Evolutionary conservation across 352 stramenopile species (phyloP).

Genomic region (Pythium aphanidermatum): DNA sequence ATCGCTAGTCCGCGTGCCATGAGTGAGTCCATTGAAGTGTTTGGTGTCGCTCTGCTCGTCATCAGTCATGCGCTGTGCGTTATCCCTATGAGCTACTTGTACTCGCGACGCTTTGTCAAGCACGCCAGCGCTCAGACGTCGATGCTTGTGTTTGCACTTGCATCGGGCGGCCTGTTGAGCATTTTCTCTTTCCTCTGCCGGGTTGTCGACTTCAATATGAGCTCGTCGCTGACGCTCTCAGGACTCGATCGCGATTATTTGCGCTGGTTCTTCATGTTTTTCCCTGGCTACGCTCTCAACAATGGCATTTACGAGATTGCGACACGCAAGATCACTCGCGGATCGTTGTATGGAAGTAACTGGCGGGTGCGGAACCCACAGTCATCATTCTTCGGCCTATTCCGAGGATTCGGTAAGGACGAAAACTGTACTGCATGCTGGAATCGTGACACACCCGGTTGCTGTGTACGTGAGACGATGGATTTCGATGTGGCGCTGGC

Average conservation of each 20-base stretch:
- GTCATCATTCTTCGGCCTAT: conserved; percentile 55
- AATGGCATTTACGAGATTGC: conserved; percentile 67
- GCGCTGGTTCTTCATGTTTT: conserved; percentile 65
- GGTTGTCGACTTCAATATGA: conserved; percentile 43
- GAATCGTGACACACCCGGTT: conserved; percentile 26
- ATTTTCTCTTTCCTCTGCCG: conserved; percentile 78
- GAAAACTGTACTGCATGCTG: conserved; percentile 40
- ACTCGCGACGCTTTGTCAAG: conserved; percentile 53
- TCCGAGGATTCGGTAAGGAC: conserved; percentile 36
- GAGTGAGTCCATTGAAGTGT: conserved; percentile 22
- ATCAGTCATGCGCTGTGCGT: conserved; percentile 35
- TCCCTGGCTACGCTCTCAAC: conserved; percentile 64
- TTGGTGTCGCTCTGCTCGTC: conserved; percentile 36
- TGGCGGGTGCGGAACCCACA: conserved; percentile 16
- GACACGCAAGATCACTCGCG: conserved; percentile 61
- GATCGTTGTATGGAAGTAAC: conserved; percentile 39
- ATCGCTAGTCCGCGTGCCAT: conserved; percentile 30
- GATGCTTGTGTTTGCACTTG: conserved; percentile 52
- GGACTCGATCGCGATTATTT: conserved; percentile 62
- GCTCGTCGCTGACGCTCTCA: conserved; percentile 40
- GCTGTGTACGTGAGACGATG: conserved; percentile 45
- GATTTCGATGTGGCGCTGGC: conserved; percentile 52
- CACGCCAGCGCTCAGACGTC: conserved; percentile 59
- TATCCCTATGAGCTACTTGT: conserved; percentile 59
- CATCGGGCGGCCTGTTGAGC: conserved; percentile 52